phyloP scores from a whole-genome alignment of 495 filamentous ascomycete species.

The Amphirosellinia nigrospora region DNA sequence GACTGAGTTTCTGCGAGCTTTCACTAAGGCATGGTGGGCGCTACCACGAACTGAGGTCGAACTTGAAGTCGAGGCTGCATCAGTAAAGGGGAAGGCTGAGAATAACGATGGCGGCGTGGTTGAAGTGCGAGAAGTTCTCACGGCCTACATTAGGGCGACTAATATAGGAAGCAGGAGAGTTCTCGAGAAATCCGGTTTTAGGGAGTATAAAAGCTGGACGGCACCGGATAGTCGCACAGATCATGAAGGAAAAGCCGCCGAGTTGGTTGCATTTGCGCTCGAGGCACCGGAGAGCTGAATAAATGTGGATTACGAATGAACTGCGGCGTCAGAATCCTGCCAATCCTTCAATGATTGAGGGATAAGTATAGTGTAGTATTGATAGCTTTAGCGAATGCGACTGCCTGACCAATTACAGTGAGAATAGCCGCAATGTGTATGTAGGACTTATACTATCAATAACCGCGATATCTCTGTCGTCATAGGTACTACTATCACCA shows the following conservation, averaged over 20 bases:
- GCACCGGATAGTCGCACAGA: slow-evolving; percentile 34
- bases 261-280: slow-evolving; percentile 28
- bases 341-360: background rate
- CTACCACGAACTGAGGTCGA: slow-evolving; percentile 44
- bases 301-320: slow-evolving; percentile 2
- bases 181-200: slow-evolving; percentile 44
- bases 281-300: slow-evolving; percentile 18
- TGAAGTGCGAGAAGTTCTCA: slow-evolving; percentile 39
- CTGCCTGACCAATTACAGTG: background rate
- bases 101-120: background rate
- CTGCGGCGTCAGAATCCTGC: background rate
- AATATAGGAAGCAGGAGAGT: slow-evolving; percentile 44
- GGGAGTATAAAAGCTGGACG: slow-evolving; percentile 34
- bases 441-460: slow-evolving; percentile 6
- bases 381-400: slow-evolving; percentile 13
- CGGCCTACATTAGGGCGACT: slow-evolving; percentile 33
- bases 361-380: background rate
- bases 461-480: background rate
- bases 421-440: background rate
- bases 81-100: slow-evolving; percentile 29
- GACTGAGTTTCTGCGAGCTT: slow-evolving; percentile 45
- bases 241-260: background rate
- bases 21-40: slow-evolving; percentile 39
- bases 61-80: slow-evolving; percentile 32
- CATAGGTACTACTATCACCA: background rate